phyloP scores from a whole-genome alignment of 495 filamentous ascomycete genomes.

The Penicillium psychrofluorescens region DNA sequence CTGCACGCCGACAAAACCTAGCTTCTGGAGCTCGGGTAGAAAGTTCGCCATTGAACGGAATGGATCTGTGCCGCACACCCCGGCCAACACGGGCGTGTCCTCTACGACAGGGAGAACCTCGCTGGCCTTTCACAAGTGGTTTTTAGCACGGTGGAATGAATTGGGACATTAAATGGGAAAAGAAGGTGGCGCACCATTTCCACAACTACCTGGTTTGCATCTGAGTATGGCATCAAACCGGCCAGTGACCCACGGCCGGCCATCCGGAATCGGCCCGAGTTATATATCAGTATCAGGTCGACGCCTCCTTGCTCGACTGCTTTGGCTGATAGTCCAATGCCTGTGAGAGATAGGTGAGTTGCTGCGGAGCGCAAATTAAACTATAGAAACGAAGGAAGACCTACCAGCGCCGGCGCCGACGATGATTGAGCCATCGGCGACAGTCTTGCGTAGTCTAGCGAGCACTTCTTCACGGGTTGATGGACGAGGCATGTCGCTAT shows the following conservation, averaged over 20 bases:
- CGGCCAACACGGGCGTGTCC: conserved; percentile 55
- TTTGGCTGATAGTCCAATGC: conserved; percentile 65
- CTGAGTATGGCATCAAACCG: conserved; percentile 64
- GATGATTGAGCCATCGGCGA: conserved; percentile 47
- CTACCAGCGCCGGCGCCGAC: conserved; percentile 61
- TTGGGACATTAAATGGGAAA: neutral
- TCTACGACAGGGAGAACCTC: conserved; percentile 55
- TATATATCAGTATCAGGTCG: conserved; percentile 67
- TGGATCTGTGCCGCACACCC: conserved; percentile 61
- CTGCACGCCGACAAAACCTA: conserved; percentile 62
- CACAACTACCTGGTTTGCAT: conserved; percentile 62
- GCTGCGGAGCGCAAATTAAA: no score
- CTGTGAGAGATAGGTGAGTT: conserved; percentile 11
- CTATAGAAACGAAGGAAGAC: neutral
- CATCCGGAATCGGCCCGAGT: conserved; percentile 68
- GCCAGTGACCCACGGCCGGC: conserved; percentile 63
- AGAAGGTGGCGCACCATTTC: conserved; percentile 49
- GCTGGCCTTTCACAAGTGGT: conserved; percentile 24
- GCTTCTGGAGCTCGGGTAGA: conserved; percentile 44
- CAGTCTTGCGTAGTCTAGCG: conserved; percentile 41
- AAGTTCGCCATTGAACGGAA: conserved; percentile 53
- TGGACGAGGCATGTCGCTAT: conserved; percentile 24
- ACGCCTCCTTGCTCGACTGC: conserved; percentile 58
- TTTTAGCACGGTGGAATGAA: no score
- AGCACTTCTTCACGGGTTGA: conserved; percentile 50